A percentile compares a stretch with the other conserved stretches of the same genome.
Evolutionary conservation across 2,329 filamentous ascomycete species (phyloP).

Genomic region (Pleomassaria siparia): DNA sequence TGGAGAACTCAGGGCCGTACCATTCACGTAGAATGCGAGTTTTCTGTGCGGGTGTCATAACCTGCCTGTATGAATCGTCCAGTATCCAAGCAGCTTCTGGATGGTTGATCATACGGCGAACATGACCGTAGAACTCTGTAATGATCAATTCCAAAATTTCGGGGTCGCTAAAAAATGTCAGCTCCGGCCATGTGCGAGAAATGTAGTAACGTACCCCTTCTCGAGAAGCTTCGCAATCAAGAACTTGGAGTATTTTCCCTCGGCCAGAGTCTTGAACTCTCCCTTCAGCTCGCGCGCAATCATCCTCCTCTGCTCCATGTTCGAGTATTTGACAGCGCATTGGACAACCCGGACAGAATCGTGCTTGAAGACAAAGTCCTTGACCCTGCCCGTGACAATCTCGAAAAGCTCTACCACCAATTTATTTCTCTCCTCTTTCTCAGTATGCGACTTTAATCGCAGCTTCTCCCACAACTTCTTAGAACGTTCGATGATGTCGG

Average conservation of each 20-base stretch:
- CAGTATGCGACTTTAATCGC: constrained; percentile 89
- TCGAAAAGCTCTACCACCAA: constrained; percentile 86
- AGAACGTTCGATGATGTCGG: constrained; percentile 81
- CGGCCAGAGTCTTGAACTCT: constrained; percentile 79
- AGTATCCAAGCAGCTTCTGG: constrained; percentile 96
- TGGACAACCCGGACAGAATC: constrained; percentile 96
- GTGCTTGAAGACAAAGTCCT: constrained; percentile 97
- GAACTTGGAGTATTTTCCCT: constrained; percentile 97
- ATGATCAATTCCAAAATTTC: constrained; percentile 88
- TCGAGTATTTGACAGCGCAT: constrained; percentile 95
- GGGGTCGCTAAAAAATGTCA: constrained; percentile 58
- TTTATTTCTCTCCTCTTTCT: constrained; percentile 81
- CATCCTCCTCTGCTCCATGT: constrained; percentile 76
- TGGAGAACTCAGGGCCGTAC: constrained; percentile 91
- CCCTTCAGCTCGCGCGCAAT: constrained; percentile 87
- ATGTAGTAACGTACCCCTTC: constrained; percentile 57
- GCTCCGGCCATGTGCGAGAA: constrained; percentile 1
- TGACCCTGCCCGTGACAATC: constrained; percentile 87
- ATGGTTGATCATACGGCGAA: constrained; percentile 92
- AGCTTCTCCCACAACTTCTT: constrained; percentile 98
- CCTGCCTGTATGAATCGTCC: constrained; percentile 90
- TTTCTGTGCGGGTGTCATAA: constrained; percentile 85
- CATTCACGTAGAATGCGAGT: constrained; percentile 84
- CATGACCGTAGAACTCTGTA: constrained; percentile 91
- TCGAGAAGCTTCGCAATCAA: constrained; percentile 92